Evolutionary conservation across 1,284 basidiomycete species (phyloP), one percentile per base, ranked within the genome.

Genomic region (Ceraceosorus guamensis): DNA sequence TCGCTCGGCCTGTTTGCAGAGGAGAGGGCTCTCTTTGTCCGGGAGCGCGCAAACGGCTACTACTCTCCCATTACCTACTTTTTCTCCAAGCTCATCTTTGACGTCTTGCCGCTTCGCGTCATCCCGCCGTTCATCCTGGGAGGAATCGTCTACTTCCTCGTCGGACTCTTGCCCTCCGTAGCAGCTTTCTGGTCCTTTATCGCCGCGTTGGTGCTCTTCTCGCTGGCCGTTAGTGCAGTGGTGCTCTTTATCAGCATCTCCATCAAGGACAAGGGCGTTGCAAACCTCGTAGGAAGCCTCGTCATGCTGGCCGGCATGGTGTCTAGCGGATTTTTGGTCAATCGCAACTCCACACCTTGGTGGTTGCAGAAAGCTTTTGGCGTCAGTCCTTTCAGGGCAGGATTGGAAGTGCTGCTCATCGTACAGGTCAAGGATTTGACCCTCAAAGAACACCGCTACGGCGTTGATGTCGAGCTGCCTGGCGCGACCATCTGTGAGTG

Each of bases 351-450:
- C 30, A 84, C 96, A 10, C 82, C 84, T 0, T 80, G 81, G 0
- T 81, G 80, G 41, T 80, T 93, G 49, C 84, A 83, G 57, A 95
- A 90, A 89, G 79, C 97, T 62, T 87, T 90, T 73, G 90, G 87
- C 1, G 74, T 89, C 11, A 93, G 90, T 3, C 97, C 97, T 82
- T 97, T 95, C 85, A 93, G 97, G 78, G 92, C 93, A n/a, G 93
- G 88, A 0, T 97, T 91, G 72, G 93, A 98, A 78, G 91, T 88
- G 0, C 82, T 98, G 32, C 85, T 91, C 30, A 91, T 97, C 58
- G 97, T 97, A 76, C 92, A 98, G 46, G 80, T 98, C 52, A 81
- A 91, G 48, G 95, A 92, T 77, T 79, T 97, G n/a, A 87, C 90
- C 69, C 80, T 97, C 51, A 89, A 88, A 72, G 89, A 97, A n/a